Evolutionary conservation across 2,329 filamentous ascomycete genomes (phyloP).

Genomic region (Cytospora chrysosperma): DNA sequence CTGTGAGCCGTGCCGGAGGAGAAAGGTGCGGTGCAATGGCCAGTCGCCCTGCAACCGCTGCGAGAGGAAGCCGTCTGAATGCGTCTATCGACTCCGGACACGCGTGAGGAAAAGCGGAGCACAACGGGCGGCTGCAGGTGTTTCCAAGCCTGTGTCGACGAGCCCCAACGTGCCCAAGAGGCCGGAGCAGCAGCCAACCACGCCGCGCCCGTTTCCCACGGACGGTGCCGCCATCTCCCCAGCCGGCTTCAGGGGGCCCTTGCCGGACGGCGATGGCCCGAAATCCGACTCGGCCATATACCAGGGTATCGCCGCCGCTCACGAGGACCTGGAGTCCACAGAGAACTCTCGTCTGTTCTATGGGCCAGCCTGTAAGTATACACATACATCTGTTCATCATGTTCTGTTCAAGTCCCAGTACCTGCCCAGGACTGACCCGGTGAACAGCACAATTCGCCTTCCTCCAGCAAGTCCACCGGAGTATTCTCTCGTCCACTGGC

Average conservation of each 20-base stretch:
- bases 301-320: constrained; percentile 22
- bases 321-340: constrained; percentile 15
- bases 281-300: constrained; percentile 19
- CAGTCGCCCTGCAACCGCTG: constrained; percentile 24
- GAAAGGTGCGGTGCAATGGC: constrained; percentile 25
- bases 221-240: background rate
- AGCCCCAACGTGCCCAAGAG: background rate
- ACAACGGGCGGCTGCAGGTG: constrained; percentile 6
- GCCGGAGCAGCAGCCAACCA: background rate
- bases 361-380: constrained; percentile 16
- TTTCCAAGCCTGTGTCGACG: background rate
- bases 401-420: no score
- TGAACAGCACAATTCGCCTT: constrained; percentile 30
- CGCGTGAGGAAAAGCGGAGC: constrained; percentile 21
- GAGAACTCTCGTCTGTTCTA: constrained; percentile 22
- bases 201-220: background rate
- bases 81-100: constrained; percentile 24
- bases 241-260: background rate
- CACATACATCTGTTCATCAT: background rate
- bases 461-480: constrained; percentile 32
- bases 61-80: constrained; percentile 20
- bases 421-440: no score
- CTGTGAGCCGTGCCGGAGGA: constrained; percentile 23
- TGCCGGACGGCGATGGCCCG: constrained; percentile 1
- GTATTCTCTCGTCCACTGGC: constrained; percentile 27